phyloP scores from a whole-genome alignment of 345 rosid genomes.

The Euphorbia tirucalli region DNA sequence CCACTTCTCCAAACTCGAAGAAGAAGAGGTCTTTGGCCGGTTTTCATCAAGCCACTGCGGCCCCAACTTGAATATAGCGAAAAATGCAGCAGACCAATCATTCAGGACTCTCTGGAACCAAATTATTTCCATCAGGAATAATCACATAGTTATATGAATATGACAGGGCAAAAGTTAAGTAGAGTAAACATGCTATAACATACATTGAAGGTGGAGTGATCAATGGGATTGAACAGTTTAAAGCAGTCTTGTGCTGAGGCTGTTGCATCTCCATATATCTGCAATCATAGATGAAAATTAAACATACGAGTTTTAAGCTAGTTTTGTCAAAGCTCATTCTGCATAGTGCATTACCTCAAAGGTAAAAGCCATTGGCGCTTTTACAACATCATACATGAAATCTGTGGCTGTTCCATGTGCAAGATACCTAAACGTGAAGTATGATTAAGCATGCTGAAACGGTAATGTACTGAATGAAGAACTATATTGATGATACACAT shows the following conservation, averaged over 20 bases:
- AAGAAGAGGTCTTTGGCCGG: constrained; percentile 33
- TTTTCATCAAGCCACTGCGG: constrained; percentile 41
- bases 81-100: constrained; percentile 87
- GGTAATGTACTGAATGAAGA: background rate
- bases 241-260: constrained; percentile 81
- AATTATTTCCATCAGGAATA: no score
- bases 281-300: constrained; percentile 22
- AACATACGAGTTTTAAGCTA: background rate
- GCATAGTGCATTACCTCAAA: constrained; percentile 97
- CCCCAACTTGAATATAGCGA: constrained; percentile 63
- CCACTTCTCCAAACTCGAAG: constrained; percentile 44
- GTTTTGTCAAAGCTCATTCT: constrained; percentile 16
- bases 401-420: constrained; percentile 99
- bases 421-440: constrained; percentile 56
- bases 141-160: no score
- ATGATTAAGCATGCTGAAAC: background rate
- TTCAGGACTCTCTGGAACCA: constrained; percentile 72
- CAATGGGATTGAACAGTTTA: constrained; percentile 91
- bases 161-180: no score
- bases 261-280: constrained; percentile 78
- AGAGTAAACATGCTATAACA: background rate
- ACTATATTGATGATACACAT: background rate
- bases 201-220: constrained; percentile 76
- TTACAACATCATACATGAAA: constrained; percentile 78
- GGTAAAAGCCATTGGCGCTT: constrained; percentile 95